Percentiles rank a stretch among this genome's conserved stretches.
These are phyloP conservation scores for Plasmodium vivax DNA, from an alignment of 169 alveolate species.

Conservation along the genomic window DNA sequence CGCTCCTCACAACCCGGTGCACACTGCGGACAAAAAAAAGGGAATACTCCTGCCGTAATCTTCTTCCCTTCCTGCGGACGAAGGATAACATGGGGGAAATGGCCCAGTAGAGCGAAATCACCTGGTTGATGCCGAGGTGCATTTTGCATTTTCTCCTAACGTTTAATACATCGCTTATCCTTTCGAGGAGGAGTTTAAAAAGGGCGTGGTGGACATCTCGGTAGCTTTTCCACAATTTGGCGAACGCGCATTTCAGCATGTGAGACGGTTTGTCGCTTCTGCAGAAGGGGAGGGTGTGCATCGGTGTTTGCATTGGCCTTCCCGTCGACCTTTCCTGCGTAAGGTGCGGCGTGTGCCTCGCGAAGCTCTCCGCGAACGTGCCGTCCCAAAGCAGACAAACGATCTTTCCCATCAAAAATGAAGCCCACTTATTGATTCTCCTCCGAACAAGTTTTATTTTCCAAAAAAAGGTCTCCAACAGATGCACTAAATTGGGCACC, in stretches of 20 bases:
- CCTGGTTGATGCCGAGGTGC: constrained; percentile 23
- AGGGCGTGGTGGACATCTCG: not conserved
- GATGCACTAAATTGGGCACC: not conserved
- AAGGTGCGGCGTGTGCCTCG: not conserved
- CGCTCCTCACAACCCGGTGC: not conserved
- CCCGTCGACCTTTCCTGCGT: not conserved
- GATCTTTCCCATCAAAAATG: constrained; percentile 2
- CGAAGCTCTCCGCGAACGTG: not conserved
- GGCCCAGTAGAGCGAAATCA: not conserved
- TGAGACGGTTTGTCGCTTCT: not conserved
- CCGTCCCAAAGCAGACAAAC: not conserved
- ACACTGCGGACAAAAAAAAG: not conserved
- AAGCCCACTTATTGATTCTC: constrained; percentile 11
- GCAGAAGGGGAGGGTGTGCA: not conserved
- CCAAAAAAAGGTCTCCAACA: constrained; percentile 1
- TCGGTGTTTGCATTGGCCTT: not conserved
- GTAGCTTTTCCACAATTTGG: not conserved
- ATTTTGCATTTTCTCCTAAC: constrained; percentile 1
- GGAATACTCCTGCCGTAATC: not conserved
- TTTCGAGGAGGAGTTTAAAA: not conserved
- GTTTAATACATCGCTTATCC: not conserved
- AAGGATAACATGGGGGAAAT: not conserved
- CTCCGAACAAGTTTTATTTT: not conserved
- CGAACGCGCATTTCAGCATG: not conserved
- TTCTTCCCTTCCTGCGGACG: not conserved